Evolutionary conservation across 1,139 yeast species (phyloP), one percentile per base, ranked within the genome.

Genomic region (Suhomyces panamericanus): DNA sequence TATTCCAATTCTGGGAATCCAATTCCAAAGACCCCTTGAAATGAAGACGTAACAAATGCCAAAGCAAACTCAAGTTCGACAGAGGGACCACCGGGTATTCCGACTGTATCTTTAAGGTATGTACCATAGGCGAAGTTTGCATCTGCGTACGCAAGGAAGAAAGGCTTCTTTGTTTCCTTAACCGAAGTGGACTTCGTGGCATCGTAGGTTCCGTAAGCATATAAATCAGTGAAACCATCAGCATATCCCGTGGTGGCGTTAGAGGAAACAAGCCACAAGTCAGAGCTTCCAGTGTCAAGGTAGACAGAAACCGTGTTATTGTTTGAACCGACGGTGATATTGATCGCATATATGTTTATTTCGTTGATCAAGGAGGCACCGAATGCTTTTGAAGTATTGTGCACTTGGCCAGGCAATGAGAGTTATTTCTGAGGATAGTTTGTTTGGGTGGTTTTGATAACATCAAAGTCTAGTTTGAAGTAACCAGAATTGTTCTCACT

Each of bases 271-370:
- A 58, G 48, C 61, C 62, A 58, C 41, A 58, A 50, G 38, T 59
- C 63, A 13, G 61, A 55, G 28, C 57, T 52, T 11, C 62, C 62
- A 11, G 62, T 59, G 43, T 59, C 63, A 16, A 58, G 38, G 33
- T 49, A 43, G 8, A 57, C 60, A 22, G 29, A 32, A n/a, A 53
- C 44, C 6, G 32, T 24, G 26, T 47, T 49, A 4, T 46, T 44
- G 15, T 52, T 34, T 17, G 57, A 48, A 2, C 63, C 62, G 16
- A 54, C 31, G 8, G 35, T 11, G 12, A 56, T 17, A 15, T 45
- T 37, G 14, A 54, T 49, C 11, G 48, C 38, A 49, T 56, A 56
- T 43, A 35, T 53, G 17, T 9, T 5, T 17, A 4, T 37, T 17
- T 52, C 54, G 39, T 51, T 52, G 13, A 58, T 51, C 46, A 57